phyloP scores from a whole-genome alignment of 148 eudicot genomes.

The Amaranthus hypochondriacus region DNA sequence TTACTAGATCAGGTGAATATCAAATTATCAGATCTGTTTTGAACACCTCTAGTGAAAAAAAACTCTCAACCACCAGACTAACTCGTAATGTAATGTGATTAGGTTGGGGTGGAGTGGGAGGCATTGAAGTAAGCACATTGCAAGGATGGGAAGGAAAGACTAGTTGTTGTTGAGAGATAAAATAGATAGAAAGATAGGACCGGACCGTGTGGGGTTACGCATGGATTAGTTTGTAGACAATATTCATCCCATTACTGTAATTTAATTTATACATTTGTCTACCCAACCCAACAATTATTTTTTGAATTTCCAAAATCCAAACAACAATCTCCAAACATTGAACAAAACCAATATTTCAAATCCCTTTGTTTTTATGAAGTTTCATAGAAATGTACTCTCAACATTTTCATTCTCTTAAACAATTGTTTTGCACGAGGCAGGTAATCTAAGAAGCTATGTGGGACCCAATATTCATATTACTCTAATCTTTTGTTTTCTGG shows the following conservation, averaged over 20 bases:
- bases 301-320: not conserved
- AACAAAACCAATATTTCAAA: slow-evolving; percentile 9
- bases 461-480: slow-evolving; percentile 7
- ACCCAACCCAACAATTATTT: not conserved
- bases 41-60: no score
- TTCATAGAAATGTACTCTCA: slow-evolving; percentile 1
- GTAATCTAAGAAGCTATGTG: slow-evolving; percentile 8
- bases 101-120: not conserved
- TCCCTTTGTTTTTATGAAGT: not conserved
- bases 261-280: not conserved
- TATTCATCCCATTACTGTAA: not conserved
- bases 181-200: not conserved
- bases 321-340: slow-evolving; percentile 8
- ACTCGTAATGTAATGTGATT: no score
- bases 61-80: no score
- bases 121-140: not conserved
- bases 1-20: no score
- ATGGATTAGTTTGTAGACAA: slow-evolving; percentile 1
- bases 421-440: slow-evolving; percentile 9
- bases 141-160: not conserved
- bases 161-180: not conserved
- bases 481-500: not conserved
- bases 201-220: slow-evolving; percentile 13
- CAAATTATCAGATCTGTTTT: no score
- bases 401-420: not conserved